These are phyloP conservation scores for Microcos paniculata DNA, from an alignment of 345 rosid genomes.

Conservation along the genomic window DNA sequence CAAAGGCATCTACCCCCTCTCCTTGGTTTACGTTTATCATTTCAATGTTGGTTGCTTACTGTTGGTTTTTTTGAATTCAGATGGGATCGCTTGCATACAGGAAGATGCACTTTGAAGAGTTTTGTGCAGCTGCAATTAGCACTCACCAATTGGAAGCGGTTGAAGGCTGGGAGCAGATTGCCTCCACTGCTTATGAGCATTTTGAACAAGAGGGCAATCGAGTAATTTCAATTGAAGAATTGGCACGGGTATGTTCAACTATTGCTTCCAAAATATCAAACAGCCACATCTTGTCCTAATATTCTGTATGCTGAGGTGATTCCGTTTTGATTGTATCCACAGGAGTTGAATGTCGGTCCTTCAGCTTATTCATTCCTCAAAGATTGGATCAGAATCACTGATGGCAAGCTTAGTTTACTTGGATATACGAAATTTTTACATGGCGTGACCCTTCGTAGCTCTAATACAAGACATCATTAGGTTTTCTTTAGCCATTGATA, in stretches of 20 bases:
- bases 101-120: slow-evolving; percentile 79
- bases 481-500: slow-evolving; percentile 19
- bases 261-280: not conserved
- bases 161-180: slow-evolving; percentile 74
- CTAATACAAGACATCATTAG: slow-evolving; percentile 73
- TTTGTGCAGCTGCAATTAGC: slow-evolving; percentile 86
- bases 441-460: slow-evolving; percentile 74
- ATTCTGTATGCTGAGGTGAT: not conserved
- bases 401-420: slow-evolving; percentile 81
- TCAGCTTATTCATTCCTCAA: slow-evolving; percentile 68
- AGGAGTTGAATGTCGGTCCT: slow-evolving; percentile 81
- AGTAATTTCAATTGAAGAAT: slow-evolving; percentile 65
- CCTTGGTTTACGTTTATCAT: slow-evolving; percentile 1
- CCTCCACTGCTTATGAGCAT: slow-evolving; percentile 60
- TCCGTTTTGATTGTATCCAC: not conserved
- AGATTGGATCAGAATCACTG: slow-evolving; percentile 80
- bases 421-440: slow-evolving; percentile 83
- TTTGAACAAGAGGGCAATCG: slow-evolving; percentile 78
- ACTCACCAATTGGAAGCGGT: slow-evolving; percentile 71
- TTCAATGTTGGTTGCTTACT: slow-evolving; percentile 4
- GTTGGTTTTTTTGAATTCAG: slow-evolving; percentile 29
- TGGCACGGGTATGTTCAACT: slow-evolving; percentile 56
- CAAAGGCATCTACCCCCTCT: not conserved
- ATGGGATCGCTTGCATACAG: slow-evolving; percentile 71
- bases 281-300: not conserved